Evolutionary conservation across 306 rosid species (phyloP).

Genomic region (Cicer bijugum): DNA sequence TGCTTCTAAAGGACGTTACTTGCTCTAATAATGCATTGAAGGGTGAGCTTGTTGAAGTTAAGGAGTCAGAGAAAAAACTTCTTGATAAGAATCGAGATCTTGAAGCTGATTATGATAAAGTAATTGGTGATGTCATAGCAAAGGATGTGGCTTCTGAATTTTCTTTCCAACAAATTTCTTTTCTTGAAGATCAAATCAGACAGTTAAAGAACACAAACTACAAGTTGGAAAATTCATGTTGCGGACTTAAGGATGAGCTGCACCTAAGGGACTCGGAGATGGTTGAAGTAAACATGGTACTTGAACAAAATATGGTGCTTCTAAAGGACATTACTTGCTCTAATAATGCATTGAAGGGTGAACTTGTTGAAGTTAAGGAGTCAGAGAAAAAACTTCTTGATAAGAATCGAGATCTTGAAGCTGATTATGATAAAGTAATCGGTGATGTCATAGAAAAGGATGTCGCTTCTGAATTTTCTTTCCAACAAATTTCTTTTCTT

Average conservation of each 20-base stretch:
- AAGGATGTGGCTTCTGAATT: slow-evolving; percentile 55
- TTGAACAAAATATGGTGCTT: slow-evolving; percentile 53
- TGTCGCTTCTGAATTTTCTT: slow-evolving; percentile 47
- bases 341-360: slow-evolving; percentile 56
- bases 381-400: slow-evolving; percentile 52
- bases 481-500: slow-evolving; percentile 52
- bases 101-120: slow-evolving; percentile 58
- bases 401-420: slow-evolving; percentile 56
- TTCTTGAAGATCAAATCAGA: slow-evolving; percentile 54
- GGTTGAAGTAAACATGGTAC: slow-evolving; percentile 55
- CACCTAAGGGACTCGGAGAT: slow-evolving; percentile 55
- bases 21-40: slow-evolving; percentile 55
- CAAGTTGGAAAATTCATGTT: slow-evolving; percentile 50
- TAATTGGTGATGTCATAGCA: slow-evolving; percentile 47
- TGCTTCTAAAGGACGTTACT: slow-evolving; percentile 53
- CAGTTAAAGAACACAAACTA: slow-evolving; percentile 48
- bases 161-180: slow-evolving; percentile 50
- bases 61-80: slow-evolving; percentile 52
- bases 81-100: slow-evolving; percentile 51
- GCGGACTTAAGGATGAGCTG: slow-evolving; percentile 52
- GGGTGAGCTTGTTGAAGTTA: slow-evolving; percentile 56
- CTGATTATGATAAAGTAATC: slow-evolving; percentile 52
- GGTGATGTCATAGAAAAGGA: slow-evolving; percentile 57
- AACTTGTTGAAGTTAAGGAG: slow-evolving; percentile 55
- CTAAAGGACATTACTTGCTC: slow-evolving; percentile 53